Evolutionary conservation across 1,284 basidiomycete genomes (phyloP).

Genomic region (Ceratobasidium sp.): DNA sequence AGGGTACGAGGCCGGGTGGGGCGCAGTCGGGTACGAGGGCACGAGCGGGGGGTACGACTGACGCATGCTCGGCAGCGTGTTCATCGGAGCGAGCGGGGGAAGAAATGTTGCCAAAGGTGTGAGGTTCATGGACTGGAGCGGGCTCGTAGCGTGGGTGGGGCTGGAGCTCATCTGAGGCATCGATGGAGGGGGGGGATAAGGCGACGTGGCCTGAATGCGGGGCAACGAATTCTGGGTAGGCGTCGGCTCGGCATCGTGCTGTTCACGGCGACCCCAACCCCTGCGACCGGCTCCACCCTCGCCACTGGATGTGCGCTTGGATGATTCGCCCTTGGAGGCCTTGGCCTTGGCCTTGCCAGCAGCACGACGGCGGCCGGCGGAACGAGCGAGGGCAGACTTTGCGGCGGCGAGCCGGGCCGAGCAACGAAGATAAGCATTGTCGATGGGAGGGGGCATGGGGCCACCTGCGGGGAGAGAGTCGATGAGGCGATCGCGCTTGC

Average conservation of each 20-base stretch:
- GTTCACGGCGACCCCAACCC: conserved; percentile 23
- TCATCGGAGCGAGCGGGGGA: not conserved
- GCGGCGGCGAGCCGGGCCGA: conserved; percentile 35
- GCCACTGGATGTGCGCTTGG: not conserved
- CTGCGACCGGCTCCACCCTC: not conserved
- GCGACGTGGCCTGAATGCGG: conserved; percentile 14
- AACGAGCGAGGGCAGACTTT: conserved; percentile 39
- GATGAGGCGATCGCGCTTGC: conserved; percentile 44
- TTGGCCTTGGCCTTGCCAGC: not conserved
- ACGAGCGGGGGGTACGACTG: conserved; percentile 20
- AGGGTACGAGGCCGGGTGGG: not conserved
- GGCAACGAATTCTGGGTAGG: conserved; percentile 3
- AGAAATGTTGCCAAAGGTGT: not conserved
- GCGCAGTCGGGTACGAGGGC: not conserved
- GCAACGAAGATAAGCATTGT: conserved; percentile 28
- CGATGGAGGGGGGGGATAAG: not conserved
- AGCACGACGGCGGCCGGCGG: conserved; percentile 7
- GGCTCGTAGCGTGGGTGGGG: not conserved
- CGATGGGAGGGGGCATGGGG: conserved; percentile 27
- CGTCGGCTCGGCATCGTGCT: not conserved
- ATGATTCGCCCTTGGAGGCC: not conserved
- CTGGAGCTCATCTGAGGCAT: conserved; percentile 4
- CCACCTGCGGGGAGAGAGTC: conserved; percentile 8
- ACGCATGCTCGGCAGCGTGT: conserved; percentile 29
- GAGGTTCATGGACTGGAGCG: not conserved